Conservation (phyloP, 1,139 yeast genomes). For the Lodderomyces beijingensis region DNA sequence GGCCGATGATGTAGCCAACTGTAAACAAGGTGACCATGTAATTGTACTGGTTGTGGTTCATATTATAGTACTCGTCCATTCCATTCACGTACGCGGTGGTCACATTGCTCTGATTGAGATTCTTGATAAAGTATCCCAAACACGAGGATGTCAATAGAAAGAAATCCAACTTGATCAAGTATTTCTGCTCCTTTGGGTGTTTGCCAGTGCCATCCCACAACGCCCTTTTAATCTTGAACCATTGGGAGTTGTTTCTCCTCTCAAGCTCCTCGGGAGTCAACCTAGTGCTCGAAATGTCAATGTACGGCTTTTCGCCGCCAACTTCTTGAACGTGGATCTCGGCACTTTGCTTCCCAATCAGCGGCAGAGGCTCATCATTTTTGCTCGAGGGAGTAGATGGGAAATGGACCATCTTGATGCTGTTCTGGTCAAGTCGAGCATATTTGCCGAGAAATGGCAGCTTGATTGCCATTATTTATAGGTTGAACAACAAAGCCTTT, state of each 20-base stretch:
- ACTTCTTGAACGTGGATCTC: not conserved
- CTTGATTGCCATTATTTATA: too few species aligned
- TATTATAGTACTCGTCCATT: conserved; percentile 50
- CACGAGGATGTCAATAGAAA: conserved; percentile 41
- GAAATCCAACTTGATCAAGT: conserved; percentile 40
- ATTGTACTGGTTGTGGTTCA: conserved; percentile 52
- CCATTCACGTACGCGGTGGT: conserved; percentile 59
- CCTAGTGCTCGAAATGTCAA: conserved; percentile 23
- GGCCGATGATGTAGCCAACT: conserved; percentile 57
- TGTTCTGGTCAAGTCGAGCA: too few species aligned
- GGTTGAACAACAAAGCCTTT: too few species aligned
- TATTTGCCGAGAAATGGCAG: too few species aligned
- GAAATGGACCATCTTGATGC: too few species aligned
- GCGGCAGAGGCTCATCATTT: too few species aligned
- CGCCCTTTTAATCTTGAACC: conserved; percentile 27
- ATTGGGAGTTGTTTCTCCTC: conserved; percentile 19
- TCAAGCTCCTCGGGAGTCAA: conserved; percentile 28
- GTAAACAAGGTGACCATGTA: conserved; percentile 52
- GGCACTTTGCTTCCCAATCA: conserved; percentile 1
- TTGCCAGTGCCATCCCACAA: conserved; percentile 50
- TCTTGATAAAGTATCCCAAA: conserved; percentile 35
- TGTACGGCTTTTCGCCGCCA: too few species aligned
- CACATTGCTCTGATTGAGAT: conserved; percentile 43
- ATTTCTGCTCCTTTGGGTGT: conserved; percentile 39
- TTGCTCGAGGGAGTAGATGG: too few species aligned